A percentile compares a stretch with the other conserved stretches of the same genome.
phyloP scores from a whole-genome alignment of 78 protist genomes.

The Polysphondylium violaceum region DNA sequence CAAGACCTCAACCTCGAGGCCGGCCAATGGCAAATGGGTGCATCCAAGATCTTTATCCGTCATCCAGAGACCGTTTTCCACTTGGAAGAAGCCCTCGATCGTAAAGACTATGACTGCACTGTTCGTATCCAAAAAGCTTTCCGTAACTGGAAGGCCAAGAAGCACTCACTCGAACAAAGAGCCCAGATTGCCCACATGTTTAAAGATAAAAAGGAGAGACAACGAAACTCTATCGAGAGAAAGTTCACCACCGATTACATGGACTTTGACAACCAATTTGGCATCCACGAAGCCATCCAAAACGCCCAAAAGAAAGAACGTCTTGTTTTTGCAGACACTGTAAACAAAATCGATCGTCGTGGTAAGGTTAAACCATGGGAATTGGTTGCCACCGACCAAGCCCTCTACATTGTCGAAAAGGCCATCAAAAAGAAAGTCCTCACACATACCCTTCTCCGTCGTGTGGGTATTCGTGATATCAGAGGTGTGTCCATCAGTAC shows the following conservation, averaged over 20 bases:
- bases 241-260: slow-evolving; percentile 81
- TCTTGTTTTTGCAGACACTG: slow-evolving; percentile 78
- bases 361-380: slow-evolving; percentile 53
- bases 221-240: slow-evolving; percentile 78
- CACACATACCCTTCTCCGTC: slow-evolving; percentile 40
- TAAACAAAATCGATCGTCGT: slow-evolving; percentile 64
- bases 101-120: slow-evolving; percentile 74
- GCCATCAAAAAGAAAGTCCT: slow-evolving; percentile 74
- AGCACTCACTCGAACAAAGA: slow-evolving; percentile 85
- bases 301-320: slow-evolving; percentile 82
- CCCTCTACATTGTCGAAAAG: slow-evolving; percentile 79
- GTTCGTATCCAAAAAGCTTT: slow-evolving; percentile 77
- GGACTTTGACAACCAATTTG: slow-evolving; percentile 83
- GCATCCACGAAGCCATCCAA: slow-evolving; percentile 75
- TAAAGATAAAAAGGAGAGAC: slow-evolving; percentile 86
- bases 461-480: slow-evolving; percentile 49
- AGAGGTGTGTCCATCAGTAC: slow-evolving; percentile 55
- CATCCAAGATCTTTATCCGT: slow-evolving; percentile 90
- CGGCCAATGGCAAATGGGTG: slow-evolving; percentile 92
- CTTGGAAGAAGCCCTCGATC: slow-evolving; percentile 81
- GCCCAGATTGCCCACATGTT: slow-evolving; percentile 79
- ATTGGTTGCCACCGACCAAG: slow-evolving; percentile 78
- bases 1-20: slow-evolving; percentile 69
- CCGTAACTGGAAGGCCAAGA: slow-evolving; percentile 80
- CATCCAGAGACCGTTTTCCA: slow-evolving; percentile 90